These are phyloP conservation scores for Trichomonas vaginalis DNA, from an alignment of 208 protist genomes.

Conservation along the genomic window DNA sequence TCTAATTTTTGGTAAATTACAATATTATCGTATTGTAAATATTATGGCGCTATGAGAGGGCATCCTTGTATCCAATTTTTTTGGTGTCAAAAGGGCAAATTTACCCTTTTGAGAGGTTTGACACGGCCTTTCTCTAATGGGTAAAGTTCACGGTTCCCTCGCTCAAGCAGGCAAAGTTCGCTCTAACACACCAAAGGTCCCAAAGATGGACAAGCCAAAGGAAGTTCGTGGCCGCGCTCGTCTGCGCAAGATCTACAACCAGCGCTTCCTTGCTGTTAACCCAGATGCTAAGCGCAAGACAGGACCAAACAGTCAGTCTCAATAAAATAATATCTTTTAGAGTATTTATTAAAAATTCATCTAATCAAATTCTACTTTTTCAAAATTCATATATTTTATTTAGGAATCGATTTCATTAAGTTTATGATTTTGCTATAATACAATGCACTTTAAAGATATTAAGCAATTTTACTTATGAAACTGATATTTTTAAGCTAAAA, in stretches of 20 bases:
- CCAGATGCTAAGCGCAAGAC: not conserved
- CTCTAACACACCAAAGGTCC: conserved; percentile 5
- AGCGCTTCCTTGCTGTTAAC: not conserved
- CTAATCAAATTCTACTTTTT: too few relatives aligned
- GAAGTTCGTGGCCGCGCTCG: not conserved
- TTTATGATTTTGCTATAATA: too few relatives aligned
- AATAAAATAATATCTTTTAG: not conserved
- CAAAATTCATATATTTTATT: too few relatives aligned
- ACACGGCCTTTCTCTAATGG: not conserved
- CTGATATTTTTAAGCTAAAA: too few relatives aligned
- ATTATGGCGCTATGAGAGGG: too few relatives aligned
- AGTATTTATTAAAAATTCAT: too few relatives aligned
- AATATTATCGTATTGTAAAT: too few relatives aligned
- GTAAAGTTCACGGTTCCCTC: not conserved
- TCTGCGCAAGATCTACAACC: not conserved
- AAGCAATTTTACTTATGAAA: too few relatives aligned
- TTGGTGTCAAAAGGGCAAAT: not conserved
- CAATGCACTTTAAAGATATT: too few relatives aligned
- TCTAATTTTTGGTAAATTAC: too few relatives aligned
- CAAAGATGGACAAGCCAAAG: not conserved
- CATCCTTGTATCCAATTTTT: too few relatives aligned
- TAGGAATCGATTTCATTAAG: too few relatives aligned
- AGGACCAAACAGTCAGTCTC: not conserved
- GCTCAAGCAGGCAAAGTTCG: not conserved
- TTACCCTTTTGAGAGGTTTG: not conserved